Conservation (phyloP, 371 early-diverging fungal genomes). For the Apophysomyces sp. region DNA sequence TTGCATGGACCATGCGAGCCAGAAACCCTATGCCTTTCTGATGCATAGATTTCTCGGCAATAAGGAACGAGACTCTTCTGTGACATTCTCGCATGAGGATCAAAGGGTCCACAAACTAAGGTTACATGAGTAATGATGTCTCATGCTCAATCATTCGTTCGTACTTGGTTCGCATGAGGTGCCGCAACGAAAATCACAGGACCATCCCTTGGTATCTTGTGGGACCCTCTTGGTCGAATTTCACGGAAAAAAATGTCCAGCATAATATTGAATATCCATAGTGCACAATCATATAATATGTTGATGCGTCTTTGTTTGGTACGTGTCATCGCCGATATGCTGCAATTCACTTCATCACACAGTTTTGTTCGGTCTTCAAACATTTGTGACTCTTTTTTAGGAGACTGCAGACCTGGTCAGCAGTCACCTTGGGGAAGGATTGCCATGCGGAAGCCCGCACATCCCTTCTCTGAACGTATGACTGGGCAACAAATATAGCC, state of each 20-base stretch:
- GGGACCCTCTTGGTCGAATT: slow-evolving; percentile 78
- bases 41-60: slow-evolving; percentile 81
- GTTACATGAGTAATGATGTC: not conserved
- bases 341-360: no score
- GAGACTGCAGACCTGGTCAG: no score
- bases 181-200: slow-evolving; percentile 92
- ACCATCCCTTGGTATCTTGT: slow-evolving; percentile 79
- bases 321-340: not conserved
- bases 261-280: slow-evolving; percentile 53
- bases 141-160: not conserved
- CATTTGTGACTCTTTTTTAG: no score
- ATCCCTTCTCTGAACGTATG: no score
- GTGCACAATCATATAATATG: slow-evolving; percentile 18
- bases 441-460: no score
- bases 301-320: slow-evolving; percentile 8
- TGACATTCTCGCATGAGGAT: slow-evolving; percentile 74
- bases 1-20: slow-evolving; percentile 68
- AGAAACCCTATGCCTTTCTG: slow-evolving; percentile 76
- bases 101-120: slow-evolving; percentile 85
- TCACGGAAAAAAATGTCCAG: slow-evolving; percentile 85
- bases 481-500: no score
- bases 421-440: no score
- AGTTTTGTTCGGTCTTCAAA: no score
- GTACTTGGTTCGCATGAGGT: slow-evolving; percentile 90
- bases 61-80: slow-evolving; percentile 76